Conservation (phyloP, 1,139 yeast genomes). For the Lodderomyces elongisporus region DNA sequence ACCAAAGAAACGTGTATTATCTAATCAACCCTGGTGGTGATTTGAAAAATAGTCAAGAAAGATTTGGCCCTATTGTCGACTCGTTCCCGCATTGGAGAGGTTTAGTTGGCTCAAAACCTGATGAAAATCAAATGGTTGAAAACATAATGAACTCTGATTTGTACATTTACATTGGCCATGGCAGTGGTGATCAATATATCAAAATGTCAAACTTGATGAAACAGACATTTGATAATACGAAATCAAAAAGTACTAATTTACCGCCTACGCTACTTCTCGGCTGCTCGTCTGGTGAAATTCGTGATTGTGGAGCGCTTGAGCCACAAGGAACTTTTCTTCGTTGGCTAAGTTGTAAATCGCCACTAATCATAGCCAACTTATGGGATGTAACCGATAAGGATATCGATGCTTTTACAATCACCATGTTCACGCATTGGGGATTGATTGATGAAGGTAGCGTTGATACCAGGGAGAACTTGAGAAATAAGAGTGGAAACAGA, state of each 20-base stretch:
- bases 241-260: conserved; percentile 6
- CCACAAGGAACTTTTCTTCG: conserved; percentile 74
- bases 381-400: conserved; percentile 99
- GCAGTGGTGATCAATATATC: conserved; percentile 86
- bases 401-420: conserved; percentile 69
- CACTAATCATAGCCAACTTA: conserved; percentile 75
- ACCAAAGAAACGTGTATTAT: conserved; percentile 40
- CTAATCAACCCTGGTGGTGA: conserved; percentile 83
- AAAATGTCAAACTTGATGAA: conserved; percentile 30
- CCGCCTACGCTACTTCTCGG: conserved; percentile 83
- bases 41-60: conserved; percentile 58
- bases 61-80: conserved; percentile 47
- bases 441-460: conserved; percentile 25
- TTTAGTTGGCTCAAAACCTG: conserved; percentile 50
- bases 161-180: conserved; percentile 89
- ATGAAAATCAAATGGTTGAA: conserved; percentile 37
- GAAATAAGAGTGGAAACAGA: too few species aligned
- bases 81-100: conserved; percentile 49
- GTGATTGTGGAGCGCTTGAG: conserved; percentile 57
- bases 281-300: conserved; percentile 79
- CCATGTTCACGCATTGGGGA: conserved; percentile 61
- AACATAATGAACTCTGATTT: conserved; percentile 41
- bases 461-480: not conserved
- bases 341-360: conserved; percentile 76
- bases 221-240: conserved; percentile 8